phyloP scores from a whole-genome alignment of 805 yeast genomes.

The Candida nanaspora region DNA sequence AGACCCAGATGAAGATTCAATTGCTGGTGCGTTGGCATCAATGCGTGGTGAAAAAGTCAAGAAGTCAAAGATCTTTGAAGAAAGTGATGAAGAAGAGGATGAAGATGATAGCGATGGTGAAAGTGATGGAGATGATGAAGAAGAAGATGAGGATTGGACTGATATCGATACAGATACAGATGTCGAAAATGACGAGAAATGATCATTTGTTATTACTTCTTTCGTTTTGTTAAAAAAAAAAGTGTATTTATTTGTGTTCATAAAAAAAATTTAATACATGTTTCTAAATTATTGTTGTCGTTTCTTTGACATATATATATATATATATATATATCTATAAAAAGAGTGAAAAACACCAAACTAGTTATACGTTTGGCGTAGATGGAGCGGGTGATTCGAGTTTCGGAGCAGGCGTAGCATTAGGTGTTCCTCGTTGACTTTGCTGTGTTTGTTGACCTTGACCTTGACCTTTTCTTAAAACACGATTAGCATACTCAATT shows the following conservation, averaged over 20 bases:
- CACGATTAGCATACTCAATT: slow-evolving; percentile 82
- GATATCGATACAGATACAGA: slow-evolving; percentile 63
- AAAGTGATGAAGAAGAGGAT: slow-evolving; percentile 19
- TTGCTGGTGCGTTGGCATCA: slow-evolving; percentile 70
- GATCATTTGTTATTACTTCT: not conserved
- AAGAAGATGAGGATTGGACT: slow-evolving; percentile 28
- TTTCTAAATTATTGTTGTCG: too few relatives aligned
- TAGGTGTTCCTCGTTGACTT: too few relatives aligned
- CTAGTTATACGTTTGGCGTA: too few relatives aligned
- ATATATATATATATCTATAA: too few relatives aligned
- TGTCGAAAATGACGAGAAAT: slow-evolving; percentile 35
- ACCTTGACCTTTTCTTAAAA: slow-evolving; percentile 25
- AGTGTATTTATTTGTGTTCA: too few relatives aligned
- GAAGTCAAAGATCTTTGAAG: slow-evolving; percentile 24
- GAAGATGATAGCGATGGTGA: slow-evolving; percentile 4
- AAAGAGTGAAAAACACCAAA: too few relatives aligned
- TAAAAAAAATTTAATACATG: too few relatives aligned
- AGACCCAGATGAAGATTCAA: slow-evolving; percentile 66
- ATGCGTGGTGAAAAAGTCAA: slow-evolving; percentile 56
- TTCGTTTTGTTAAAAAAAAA: too few relatives aligned
- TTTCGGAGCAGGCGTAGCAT: not conserved
- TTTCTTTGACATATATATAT: too few relatives aligned
- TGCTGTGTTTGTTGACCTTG: too few relatives aligned
- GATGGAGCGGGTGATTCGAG: not conserved
- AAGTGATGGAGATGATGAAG: slow-evolving; percentile 10